A percentile compares a stretch with the other conserved stretches of the same genome.
These are phyloP conservation scores for Psilocybe cubensis DNA, from an alignment of 768 basidiomycete species.

Conservation along the genomic window DNA sequence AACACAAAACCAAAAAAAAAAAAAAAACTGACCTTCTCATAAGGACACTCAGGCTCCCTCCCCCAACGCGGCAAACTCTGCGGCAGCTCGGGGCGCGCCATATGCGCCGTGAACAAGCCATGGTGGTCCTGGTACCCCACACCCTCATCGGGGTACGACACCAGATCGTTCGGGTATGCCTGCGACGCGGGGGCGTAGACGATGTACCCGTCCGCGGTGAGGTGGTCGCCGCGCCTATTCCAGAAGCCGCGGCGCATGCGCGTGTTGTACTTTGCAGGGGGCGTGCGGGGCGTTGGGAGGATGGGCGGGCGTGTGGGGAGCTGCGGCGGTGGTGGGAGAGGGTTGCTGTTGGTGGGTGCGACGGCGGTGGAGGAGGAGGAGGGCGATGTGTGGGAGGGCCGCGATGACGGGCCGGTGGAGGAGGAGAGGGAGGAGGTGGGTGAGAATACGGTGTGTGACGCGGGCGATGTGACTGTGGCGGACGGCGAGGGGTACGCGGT, in stretches of 20 bases:
- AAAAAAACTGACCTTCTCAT: constrained; percentile 37
- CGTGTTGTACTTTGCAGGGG: constrained; percentile 8
- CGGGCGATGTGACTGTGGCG: constrained; percentile 2
- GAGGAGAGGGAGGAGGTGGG: constrained; percentile 9
- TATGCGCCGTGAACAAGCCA: constrained; percentile 44
- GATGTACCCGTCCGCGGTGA: constrained; percentile 55
- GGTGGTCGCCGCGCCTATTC: constrained; percentile 79
- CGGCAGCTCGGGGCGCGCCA: constrained; percentile 55
- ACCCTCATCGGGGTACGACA: constrained; percentile 56
- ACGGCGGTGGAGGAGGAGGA: constrained; percentile 7
- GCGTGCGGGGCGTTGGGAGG: constrained; percentile 13
- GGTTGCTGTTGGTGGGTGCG: constrained; percentile 9
- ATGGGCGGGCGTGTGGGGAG: constrained; percentile 20
- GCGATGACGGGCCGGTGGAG: constrained; percentile 12
- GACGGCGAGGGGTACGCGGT: constrained; percentile 1
- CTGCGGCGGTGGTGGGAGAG: constrained; percentile 20
- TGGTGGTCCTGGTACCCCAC: constrained; percentile 61
- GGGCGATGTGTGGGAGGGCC: constrained; percentile 7
- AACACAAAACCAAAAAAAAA: background rate
- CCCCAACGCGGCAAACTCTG: constrained; percentile 66
- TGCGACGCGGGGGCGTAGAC: constrained; percentile 65
- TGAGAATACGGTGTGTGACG: constrained; percentile 1
- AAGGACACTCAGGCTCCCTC: constrained; percentile 54
- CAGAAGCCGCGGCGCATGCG: constrained; percentile 59
- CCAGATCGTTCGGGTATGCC: constrained; percentile 65